phyloP scores from a whole-genome alignment of 140 eudicot species.

The Anethum foeniculum region DNA sequence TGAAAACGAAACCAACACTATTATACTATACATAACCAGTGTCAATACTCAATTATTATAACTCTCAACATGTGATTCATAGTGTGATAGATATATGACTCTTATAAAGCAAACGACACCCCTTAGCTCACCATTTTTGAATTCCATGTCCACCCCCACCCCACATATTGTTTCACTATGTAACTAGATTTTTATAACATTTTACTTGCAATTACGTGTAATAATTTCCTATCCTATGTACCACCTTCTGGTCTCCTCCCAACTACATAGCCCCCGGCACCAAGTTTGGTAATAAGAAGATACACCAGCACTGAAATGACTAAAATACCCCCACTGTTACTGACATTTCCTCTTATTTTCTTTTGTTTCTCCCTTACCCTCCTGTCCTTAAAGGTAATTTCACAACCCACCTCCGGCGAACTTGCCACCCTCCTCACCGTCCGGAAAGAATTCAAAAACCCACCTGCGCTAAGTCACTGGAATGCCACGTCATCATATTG shows the following conservation, averaged over 20 bases:
- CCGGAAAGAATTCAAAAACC: conserved; percentile 40
- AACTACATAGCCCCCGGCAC: background rate
- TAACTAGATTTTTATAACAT: background rate
- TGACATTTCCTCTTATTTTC: background rate
- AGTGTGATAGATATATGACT: background rate
- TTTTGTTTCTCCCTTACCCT: conserved; percentile 10
- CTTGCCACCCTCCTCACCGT: conserved; percentile 44
- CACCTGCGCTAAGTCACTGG: conserved; percentile 43
- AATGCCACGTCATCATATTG: conserved; percentile 55
- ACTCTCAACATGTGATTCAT: background rate
- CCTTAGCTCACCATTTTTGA: conserved; percentile 11
- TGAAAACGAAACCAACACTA: background rate
- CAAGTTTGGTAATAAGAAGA: background rate
- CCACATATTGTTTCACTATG: background rate
- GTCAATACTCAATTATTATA: background rate
- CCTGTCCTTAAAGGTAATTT: conserved; percentile 28
- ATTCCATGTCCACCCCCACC: background rate
- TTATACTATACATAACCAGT: background rate
- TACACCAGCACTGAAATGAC: background rate
- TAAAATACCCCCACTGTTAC: conserved; percentile 10
- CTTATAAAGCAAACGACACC: background rate
- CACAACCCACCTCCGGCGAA: conserved; percentile 40
- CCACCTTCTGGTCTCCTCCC: background rate
- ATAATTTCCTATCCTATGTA: background rate
- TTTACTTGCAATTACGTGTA: background rate